These are phyloP conservation scores for Rugosomyces carneus DNA, from an alignment of 1,284 basidiomycete genomes.

Conservation along the genomic window DNA sequence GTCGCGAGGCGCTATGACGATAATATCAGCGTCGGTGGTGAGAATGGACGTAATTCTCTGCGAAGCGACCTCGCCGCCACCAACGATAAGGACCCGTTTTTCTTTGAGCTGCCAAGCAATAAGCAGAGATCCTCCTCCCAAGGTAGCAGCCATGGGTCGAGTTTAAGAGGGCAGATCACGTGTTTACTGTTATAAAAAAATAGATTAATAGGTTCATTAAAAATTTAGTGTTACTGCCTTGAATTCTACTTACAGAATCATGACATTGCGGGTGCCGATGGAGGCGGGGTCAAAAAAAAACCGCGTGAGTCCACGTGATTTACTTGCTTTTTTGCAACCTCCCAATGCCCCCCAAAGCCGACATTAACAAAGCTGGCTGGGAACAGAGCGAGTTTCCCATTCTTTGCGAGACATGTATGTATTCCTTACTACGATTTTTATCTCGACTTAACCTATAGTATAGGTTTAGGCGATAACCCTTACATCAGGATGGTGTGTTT, in stretches of 20 bases:
- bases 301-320: no score
- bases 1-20: constrained; percentile 53
- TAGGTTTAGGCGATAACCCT: constrained; percentile 83
- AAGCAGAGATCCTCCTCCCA: constrained; percentile 62
- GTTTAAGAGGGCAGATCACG: background rate
- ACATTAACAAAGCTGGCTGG: constrained; percentile 89
- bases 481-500: constrained; percentile 81
- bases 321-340: no score
- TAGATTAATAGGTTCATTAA: no score
- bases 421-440: background rate
- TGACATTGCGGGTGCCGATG: no score
- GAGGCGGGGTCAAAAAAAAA: no score
- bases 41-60: constrained; percentile 72
- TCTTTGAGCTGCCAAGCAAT: constrained; percentile 84
- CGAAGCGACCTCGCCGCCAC: constrained; percentile 85
- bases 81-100: constrained; percentile 79
- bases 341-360: constrained; percentile 64
- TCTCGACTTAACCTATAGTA: background rate
- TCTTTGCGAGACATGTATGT: constrained; percentile 86
- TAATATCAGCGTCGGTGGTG: constrained; percentile 54
- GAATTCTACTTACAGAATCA: no score
- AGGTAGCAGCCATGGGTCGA: constrained; percentile 12
- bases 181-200: no score
- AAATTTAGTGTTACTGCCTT: no score
- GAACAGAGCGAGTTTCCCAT: constrained; percentile 89